Conservation (phyloP, 1,284 basidiomycete genomes). For the Cystobasidiaceae sp. region DNA sequence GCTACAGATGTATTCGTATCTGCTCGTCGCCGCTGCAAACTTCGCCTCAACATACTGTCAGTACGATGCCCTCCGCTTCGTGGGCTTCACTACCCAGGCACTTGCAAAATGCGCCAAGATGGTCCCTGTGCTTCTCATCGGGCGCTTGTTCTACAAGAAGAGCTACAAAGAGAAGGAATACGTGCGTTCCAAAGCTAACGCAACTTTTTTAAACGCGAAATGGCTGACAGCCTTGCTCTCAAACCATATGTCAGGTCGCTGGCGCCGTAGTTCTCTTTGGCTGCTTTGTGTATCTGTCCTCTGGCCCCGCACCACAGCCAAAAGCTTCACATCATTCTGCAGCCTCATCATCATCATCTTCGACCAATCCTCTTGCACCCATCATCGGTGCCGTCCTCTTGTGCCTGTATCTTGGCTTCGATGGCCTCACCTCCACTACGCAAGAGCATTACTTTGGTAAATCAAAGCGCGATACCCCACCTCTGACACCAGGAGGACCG, state of each 20-base stretch:
- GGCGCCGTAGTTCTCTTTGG: constrained; percentile 39
- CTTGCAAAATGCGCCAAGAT: constrained; percentile 37
- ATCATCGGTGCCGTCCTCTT: constrained; percentile 19
- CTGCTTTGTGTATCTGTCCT: constrained; percentile 38
- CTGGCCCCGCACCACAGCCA: constrained; percentile 29
- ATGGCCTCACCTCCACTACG: constrained; percentile 41
- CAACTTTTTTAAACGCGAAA: background rate
- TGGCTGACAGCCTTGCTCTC: background rate
- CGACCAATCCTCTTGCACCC: background rate
- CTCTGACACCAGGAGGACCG: constrained; percentile 38
- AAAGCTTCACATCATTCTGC: constrained; percentile 23
- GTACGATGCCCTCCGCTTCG: constrained; percentile 40
- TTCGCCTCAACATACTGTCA: constrained; percentile 39
- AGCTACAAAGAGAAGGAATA: constrained; percentile 35
- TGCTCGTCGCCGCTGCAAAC: constrained; percentile 36
- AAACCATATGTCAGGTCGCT: constrained; percentile 32
- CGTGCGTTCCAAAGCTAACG: background rate
- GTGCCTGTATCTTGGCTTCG: constrained; percentile 40
- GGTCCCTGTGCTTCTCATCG: constrained; percentile 41
- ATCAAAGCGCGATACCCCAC: constrained; percentile 30
- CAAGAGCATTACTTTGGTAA: constrained; percentile 41
- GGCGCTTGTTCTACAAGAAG: constrained; percentile 38
- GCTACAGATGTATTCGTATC: constrained; percentile 30
- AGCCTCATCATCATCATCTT: background rate
- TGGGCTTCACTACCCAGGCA: constrained; percentile 33